Evolutionary conservation across 1,284 basidiomycete genomes (phyloP), one percentile per base, ranked within the genome.

Genomic region (Cutaneotrichosporon cutaneum): DNA sequence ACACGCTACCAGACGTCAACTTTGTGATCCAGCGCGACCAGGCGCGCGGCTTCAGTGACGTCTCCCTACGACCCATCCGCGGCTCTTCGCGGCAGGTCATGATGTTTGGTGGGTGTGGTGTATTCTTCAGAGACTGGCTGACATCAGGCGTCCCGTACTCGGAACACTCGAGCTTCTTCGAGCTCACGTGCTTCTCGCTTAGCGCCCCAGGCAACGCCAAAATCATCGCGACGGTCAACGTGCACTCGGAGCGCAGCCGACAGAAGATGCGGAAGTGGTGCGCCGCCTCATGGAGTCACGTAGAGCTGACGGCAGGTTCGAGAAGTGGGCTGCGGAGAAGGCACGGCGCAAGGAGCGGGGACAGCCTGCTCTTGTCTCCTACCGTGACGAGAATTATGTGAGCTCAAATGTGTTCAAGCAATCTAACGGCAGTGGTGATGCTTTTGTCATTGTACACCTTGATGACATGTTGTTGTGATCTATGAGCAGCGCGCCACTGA

Each of bases 221-320:
- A 71, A 94, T 98, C 83, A 94, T 98, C 68, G 91, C 95, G 5
- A 98, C 95, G 0, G 94, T 98, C 48, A 98, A 97, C 71, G 89
- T 98, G 0, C 90, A 90, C 18, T 93, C 84, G 66, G 87, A 90
- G 72, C 27, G 7, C 58, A 77, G 88, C 56, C 82, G 91, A 61
- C 86, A 82, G 1, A 94, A 90, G 82, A 95, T 96, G 89, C 82
- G 84, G 44, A 86, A 84, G 66, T 95, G 80, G 79, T 74, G 45
- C 58, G 71, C 61, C 33, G 18, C 22, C 45, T 18, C 6, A 35
- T 22, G n/a, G 9, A 16, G 2, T 6, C 4, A 16, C 36, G 13
- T 39, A 5, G 13, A 56, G 45, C 53, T 65, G 45, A 56, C 45
- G 7, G 10, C 53, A 75, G 92, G 93, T 84, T 96, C 56, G 85